Base-by-base conservation (phyloP, 768 basidiomycete genomes). In the Podaxis mareebaensis region DNA sequence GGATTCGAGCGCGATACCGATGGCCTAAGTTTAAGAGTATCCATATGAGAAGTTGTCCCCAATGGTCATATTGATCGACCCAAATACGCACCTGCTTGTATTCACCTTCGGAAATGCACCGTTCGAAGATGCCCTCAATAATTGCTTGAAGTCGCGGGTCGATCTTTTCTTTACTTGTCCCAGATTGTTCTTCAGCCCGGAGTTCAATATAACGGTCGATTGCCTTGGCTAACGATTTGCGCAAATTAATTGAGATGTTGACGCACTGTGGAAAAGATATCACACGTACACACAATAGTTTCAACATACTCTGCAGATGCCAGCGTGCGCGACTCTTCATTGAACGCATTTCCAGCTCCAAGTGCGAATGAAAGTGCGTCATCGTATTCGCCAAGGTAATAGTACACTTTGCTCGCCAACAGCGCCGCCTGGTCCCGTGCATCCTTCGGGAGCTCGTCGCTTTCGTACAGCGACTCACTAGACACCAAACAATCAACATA, bases 391-490 rank as follows among this genome's bases (percentile, higher is more conserved):
- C 92, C 95, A 54, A 99, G 83, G 83, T 91, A 96, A 78, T 95
- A 99, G 77, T 99, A 99, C 55, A 99, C 92, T 75, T 99, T 99
- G 82, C 95, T 96, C n/a, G 92, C 91, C 30, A 99, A 83, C 56
- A 99, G 80, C 22, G 96, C 94, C 20, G 97, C 96, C 56, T 88
- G 84, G 69, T 92, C 86, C 40, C 92, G 90, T 13, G 90, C 86
- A 56, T 87, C 79, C 66, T 85, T 82, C 0, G 91, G 83, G 7
- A 98, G 82, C 40, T 90, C 85, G 12, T 90, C 82, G 63, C 83
- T 86, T 77, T 99, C 97, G 67, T 96, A 95, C 3, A 99, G 78
- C 0, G 89, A 84, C 76, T 99, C 97, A 69, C 96, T 99, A 72
- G 42, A 56, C 5, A 20, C 11, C 1, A 58, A n/a, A 66, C 15